These are phyloP conservation scores for Cladosporium sphaerospermum DNA, from an alignment of 2,329 filamentous ascomycete species.

Conservation along the genomic window DNA sequence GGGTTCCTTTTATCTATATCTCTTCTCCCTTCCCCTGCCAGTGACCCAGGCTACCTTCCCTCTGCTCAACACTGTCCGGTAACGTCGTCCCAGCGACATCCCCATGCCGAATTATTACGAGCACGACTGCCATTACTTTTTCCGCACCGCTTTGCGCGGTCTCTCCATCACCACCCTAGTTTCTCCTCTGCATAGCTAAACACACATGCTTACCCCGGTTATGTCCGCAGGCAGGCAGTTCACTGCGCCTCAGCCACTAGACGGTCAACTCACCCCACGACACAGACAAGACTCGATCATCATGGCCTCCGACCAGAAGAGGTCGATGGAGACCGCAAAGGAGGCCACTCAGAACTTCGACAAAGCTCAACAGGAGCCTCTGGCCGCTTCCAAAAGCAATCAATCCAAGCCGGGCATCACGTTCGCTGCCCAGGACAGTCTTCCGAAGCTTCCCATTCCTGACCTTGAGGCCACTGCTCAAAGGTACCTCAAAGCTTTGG, in stretches of 20 bases:
- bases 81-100: neutral
- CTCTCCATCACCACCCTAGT: conserved; percentile 75
- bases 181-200: conserved; percentile 67
- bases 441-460: conserved; percentile 89
- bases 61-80: neutral
- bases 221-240: conserved; percentile 58
- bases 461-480: conserved; percentile 72
- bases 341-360: conserved; percentile 44
- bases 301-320: conserved; percentile 33
- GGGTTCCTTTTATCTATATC: conserved; percentile 5
- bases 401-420: conserved; percentile 68
- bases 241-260: conserved; percentile 64
- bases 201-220: conserved; percentile 35
- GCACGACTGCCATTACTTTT: conserved; percentile 90
- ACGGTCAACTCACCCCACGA: conserved; percentile 26
- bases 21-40: neutral
- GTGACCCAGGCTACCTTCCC: neutral
- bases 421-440: conserved; percentile 78
- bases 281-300: conserved; percentile 32
- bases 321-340: conserved; percentile 49
- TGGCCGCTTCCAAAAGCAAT: conserved; percentile 45
- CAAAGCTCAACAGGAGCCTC: conserved; percentile 42
- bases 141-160: conserved; percentile 80
- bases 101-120: conserved; percentile 72
- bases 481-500: conserved; percentile 72